phyloP scores from a whole-genome alignment of 2,329 filamentous ascomycete genomes.

The Hypoxylon sp. region DNA sequence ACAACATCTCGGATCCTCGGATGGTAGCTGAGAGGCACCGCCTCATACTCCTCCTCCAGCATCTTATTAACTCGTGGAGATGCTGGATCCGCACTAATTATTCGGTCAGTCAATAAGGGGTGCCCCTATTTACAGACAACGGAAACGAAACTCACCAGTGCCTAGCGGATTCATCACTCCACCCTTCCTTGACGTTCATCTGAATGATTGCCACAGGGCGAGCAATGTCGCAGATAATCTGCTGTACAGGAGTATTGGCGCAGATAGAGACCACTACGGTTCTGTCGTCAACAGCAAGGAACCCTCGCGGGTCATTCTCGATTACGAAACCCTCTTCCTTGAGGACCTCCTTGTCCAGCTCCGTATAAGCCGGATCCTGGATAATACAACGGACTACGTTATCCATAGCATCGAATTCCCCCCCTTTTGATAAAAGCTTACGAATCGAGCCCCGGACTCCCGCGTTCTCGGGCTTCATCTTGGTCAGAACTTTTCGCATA shows the following conservation, averaged over 20 bases:
- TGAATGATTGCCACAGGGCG: slow-evolving; percentile 54
- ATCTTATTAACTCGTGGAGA: slow-evolving; percentile 34
- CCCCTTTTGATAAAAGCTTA: not conserved
- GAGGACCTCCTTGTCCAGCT: slow-evolving; percentile 47
- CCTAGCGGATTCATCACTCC: not conserved
- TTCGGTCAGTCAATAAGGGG: not conserved
- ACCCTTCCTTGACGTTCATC: slow-evolving; percentile 10
- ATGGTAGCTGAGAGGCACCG: slow-evolving; percentile 5
- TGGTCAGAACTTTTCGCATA: slow-evolving; percentile 12
- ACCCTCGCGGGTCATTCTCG: slow-evolving; percentile 53
- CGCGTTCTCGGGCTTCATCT: slow-evolving; percentile 12
- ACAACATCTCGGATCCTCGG: not conserved
- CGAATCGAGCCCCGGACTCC: not conserved
- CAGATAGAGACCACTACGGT: slow-evolving; percentile 51
- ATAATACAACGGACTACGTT: slow-evolving; percentile 38
- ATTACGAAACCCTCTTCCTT: slow-evolving; percentile 46
- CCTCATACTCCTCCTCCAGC: slow-evolving; percentile 34
- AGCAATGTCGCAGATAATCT: slow-evolving; percentile 55
- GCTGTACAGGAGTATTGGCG: slow-evolving; percentile 52
- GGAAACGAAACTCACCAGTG: slow-evolving; percentile 14
- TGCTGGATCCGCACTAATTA: slow-evolving; percentile 28
- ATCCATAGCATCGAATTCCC: not conserved
- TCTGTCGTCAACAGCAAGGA: slow-evolving; percentile 53
- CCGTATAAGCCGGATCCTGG: slow-evolving; percentile 51
- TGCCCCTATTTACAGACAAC: not conserved